phyloP scores from a whole-genome alignment of 352 stramenopile species.

The Globisporangium mamillatum region DNA sequence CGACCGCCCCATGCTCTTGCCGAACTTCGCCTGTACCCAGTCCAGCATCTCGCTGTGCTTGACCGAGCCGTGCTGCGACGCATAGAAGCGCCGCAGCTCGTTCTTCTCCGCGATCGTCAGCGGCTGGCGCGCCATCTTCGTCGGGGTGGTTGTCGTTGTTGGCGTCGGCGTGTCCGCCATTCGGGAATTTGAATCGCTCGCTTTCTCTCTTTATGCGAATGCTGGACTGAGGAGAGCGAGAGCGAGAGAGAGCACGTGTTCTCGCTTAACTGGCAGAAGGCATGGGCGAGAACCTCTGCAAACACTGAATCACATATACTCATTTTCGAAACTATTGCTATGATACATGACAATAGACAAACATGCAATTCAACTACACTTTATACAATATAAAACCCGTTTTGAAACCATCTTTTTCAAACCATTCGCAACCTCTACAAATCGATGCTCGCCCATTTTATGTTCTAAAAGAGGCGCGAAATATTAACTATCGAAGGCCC shows the following conservation, averaged over 20 bases:
- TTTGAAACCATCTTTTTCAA: neutral
- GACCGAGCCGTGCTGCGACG: neutral
- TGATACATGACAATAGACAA: neutral
- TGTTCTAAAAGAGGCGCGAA: neutral
- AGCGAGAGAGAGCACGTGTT: neutral
- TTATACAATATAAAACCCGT: neutral
- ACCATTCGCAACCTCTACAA: neutral
- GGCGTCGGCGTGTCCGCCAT: neutral
- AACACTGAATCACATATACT: neutral
- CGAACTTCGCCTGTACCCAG: slow-evolving; percentile 13
- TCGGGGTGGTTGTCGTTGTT: neutral
- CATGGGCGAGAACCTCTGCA: neutral
- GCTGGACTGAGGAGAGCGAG: neutral
- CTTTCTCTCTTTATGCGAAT: slow-evolving; percentile 1
- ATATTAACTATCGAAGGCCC: neutral
- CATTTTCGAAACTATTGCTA: neutral
- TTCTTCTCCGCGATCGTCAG: slow-evolving; percentile 20
- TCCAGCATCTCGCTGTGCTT: slow-evolving; percentile 17
- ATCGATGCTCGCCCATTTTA: neutral
- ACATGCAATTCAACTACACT: neutral
- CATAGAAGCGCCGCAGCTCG: slow-evolving; percentile 15
- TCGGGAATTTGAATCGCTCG: neutral
- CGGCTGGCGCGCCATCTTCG: slow-evolving; percentile 9
- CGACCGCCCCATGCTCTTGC: slow-evolving; percentile 16
- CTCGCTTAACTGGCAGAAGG: neutral